Percentiles rank a stretch among this genome's conserved stretches.
These are phyloP conservation scores for Sicyos edulis DNA, from an alignment of 306 rosid genomes.

Conservation along the genomic window DNA sequence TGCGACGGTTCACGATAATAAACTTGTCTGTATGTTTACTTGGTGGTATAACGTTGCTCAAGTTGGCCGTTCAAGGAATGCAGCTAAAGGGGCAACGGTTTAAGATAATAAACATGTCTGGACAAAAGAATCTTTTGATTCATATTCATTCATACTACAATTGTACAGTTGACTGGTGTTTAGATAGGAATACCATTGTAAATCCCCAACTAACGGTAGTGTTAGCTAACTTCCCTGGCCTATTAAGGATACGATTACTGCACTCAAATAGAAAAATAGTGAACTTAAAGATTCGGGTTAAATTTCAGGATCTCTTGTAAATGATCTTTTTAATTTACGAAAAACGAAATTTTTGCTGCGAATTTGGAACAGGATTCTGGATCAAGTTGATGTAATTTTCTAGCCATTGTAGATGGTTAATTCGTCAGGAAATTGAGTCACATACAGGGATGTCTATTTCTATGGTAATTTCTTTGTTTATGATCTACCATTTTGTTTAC, in stretches of 20 bases:
- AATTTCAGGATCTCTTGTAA: too few species aligned
- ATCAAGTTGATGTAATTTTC: background rate
- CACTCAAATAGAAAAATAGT: background rate
- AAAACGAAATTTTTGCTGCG: too few species aligned
- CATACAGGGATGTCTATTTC: background rate
- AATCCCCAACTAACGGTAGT: background rate
- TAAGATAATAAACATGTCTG: too few species aligned
- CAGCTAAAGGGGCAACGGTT: too few species aligned
- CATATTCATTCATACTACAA: too few species aligned
- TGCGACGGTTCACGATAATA: background rate
- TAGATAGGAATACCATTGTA: constrained; percentile 2
- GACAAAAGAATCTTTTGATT: background rate
- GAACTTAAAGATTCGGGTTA: background rate
- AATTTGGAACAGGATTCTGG: background rate
- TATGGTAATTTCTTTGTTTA: background rate
- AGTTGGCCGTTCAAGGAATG: too few species aligned
- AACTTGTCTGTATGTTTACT: background rate
- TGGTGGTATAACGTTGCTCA: background rate
- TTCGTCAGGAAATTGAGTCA: background rate
- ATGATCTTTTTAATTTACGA: too few species aligned
- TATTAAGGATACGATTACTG: background rate
- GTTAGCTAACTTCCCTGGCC: background rate
- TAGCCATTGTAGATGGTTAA: background rate
- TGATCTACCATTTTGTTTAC: background rate
- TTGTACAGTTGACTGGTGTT: too few species aligned